These are phyloP conservation scores for Phytophthora litchii DNA, from an alignment of 352 stramenopile genomes.

Conservation along the genomic window DNA sequence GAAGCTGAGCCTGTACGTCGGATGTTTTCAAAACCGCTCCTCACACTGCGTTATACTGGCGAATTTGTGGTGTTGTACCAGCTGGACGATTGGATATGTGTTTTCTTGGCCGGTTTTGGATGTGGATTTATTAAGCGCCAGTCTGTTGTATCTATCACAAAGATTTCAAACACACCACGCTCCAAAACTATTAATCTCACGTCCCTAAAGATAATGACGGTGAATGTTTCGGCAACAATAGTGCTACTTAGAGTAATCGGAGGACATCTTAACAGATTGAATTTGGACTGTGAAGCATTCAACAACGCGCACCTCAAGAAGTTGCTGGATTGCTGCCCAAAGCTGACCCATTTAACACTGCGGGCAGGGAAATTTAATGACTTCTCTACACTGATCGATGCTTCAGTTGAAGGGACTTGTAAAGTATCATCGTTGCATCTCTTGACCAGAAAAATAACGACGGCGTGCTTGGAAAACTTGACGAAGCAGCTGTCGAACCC, in stretches of 20 bases:
- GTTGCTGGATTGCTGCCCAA: slow-evolving; percentile 25
- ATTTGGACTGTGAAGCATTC: slow-evolving; percentile 28
- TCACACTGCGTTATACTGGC: slow-evolving; percentile 6
- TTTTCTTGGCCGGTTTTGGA: slow-evolving; percentile 26
- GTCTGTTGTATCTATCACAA: slow-evolving; percentile 14
- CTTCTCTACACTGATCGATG: slow-evolving; percentile 22
- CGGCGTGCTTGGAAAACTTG: slow-evolving; percentile 20
- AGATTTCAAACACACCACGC: neutral
- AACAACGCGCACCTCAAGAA: slow-evolving; percentile 10
- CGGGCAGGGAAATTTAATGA: slow-evolving; percentile 18
- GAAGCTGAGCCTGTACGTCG: slow-evolving; percentile 19
- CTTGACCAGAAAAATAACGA: slow-evolving; percentile 14
- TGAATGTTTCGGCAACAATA: slow-evolving; percentile 17
- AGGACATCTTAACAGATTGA: slow-evolving; percentile 9
- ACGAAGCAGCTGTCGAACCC: slow-evolving; percentile 11
- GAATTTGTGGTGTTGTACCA: slow-evolving; percentile 15
- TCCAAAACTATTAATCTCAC: slow-evolving; percentile 1
- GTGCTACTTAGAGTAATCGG: slow-evolving; percentile 21
- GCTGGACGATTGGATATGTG: slow-evolving; percentile 23
- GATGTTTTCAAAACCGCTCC: slow-evolving; percentile 22
- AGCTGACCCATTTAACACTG: slow-evolving; percentile 19
- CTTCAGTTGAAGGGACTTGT: slow-evolving; percentile 13
- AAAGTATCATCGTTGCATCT: slow-evolving; percentile 19
- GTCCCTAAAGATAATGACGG: slow-evolving; percentile 19
- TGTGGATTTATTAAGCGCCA: slow-evolving; percentile 23